These are phyloP conservation scores for Colletotrichum sidae DNA, from an alignment of 2,329 filamentous ascomycete species.

Conservation along the genomic window DNA sequence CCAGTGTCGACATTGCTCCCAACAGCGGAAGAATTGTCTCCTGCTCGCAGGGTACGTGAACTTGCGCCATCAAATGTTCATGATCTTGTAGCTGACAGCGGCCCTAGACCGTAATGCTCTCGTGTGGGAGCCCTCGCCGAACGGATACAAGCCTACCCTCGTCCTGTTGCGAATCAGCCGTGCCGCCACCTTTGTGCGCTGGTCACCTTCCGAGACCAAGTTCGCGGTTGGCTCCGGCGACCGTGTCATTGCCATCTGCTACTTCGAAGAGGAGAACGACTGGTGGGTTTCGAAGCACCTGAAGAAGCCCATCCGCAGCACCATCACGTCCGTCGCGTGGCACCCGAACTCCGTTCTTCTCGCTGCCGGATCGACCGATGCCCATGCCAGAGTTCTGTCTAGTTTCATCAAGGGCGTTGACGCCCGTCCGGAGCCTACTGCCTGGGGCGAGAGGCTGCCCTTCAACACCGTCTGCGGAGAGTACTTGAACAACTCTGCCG, in stretches of 20 bases:
- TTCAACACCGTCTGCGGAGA: conserved; percentile 99
- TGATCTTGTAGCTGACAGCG: conserved; percentile 7
- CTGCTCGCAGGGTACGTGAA: conserved; percentile 85
- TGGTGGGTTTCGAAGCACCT: conserved; percentile 99
- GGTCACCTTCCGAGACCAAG: conserved; percentile 96
- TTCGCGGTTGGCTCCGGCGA: conserved; percentile 98
- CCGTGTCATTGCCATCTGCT: conserved; percentile 94
- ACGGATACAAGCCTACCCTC: conserved; percentile 95
- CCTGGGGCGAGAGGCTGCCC: conserved; percentile 94
- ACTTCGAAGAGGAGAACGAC: conserved; percentile 99
- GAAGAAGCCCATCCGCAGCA: conserved; percentile 98
- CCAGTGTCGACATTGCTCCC: conserved; percentile 94
- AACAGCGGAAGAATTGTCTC: conserved; percentile 93
- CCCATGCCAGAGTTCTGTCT: conserved; percentile 93
- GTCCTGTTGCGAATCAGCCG: conserved; percentile 97
- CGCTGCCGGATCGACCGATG: conserved; percentile 95
- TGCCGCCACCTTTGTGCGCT: conserved; percentile 95
- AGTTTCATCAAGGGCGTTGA: conserved; percentile 97
- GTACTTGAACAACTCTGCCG: conserved; percentile 94
- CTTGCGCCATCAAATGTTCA: not conserved
- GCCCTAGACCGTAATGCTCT: conserved; percentile 90
- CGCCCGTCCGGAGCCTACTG: conserved; percentile 82
- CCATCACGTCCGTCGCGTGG: conserved; percentile 94
- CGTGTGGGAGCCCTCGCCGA: conserved; percentile 94
- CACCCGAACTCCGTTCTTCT: conserved; percentile 97